These are phyloP conservation scores for Aspergillus arachidicola DNA, from an alignment of 2,329 filamentous ascomycete species.

Conservation along the genomic window DNA sequence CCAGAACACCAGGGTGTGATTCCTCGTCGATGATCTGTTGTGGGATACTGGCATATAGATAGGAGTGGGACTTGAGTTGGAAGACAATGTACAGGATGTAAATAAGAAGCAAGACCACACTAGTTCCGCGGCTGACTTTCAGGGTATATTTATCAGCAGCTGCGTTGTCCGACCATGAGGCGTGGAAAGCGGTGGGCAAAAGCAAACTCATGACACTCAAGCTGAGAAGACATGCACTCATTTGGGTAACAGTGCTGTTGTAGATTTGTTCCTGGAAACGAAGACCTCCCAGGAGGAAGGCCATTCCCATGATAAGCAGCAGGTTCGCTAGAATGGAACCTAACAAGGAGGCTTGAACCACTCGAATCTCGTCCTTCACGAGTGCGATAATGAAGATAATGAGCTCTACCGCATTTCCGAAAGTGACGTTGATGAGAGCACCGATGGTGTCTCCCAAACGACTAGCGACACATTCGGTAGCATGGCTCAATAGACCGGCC, in stretches of 20 bases:
- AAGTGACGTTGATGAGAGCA: constrained; percentile 74
- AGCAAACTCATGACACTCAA: constrained; percentile 87
- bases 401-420: constrained; percentile 77
- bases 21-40: constrained; percentile 93
- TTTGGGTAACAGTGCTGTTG: constrained; percentile 93
- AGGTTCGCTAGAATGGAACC: constrained; percentile 89
- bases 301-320: constrained; percentile 87
- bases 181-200: constrained; percentile 89
- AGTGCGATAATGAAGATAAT: constrained; percentile 83
- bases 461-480: constrained; percentile 73
- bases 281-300: constrained; percentile 82
- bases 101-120: constrained; percentile 79
- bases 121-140: constrained; percentile 86
- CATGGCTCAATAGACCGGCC: constrained; percentile 70
- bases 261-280: constrained; percentile 92
- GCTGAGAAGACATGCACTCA: constrained; percentile 91
- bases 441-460: constrained; percentile 73
- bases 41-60: constrained; percentile 89
- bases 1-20: constrained; percentile 79
- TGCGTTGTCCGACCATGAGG: constrained; percentile 69
- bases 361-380: constrained; percentile 80
- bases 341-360: constrained; percentile 86
- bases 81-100: constrained; percentile 85
- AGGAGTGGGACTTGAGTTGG: constrained; percentile 88
- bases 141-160: constrained; percentile 72